Base-by-base conservation (phyloP, 2,329 filamentous ascomycete species). In the Ophidiomyces ophidiicola region DNA sequence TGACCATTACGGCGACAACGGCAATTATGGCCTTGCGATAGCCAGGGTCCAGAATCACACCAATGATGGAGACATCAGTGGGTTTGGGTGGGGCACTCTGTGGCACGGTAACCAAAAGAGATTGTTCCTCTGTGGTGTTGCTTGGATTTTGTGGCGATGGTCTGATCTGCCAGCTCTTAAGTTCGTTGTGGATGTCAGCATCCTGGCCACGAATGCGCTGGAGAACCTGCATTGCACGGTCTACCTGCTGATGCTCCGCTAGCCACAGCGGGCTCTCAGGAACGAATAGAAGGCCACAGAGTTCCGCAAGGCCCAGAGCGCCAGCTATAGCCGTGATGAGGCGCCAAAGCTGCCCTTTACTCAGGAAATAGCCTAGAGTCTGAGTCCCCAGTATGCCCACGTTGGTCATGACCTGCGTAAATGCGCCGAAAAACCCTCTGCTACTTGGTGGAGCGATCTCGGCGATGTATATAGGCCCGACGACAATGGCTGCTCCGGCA, bases 391-490 rank as follows among this genome's bases (percentile, higher is more conserved):
- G 63, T 38, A 98, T 94, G 41, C 90, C 90, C 17, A 87, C 66
- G 53, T 96, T 96, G 66, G 87, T 87, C 61, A 86, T 87, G 53
- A 96, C 78, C 57, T 98, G 88, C 0, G 90, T 96, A 61, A 92
- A 65, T 24, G 70, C 68, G 7, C 76, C 76, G 50, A 94, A 96
- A 46, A 93, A 76, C 4, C 86, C 87, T 39, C 78, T 75, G 48
- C 80, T 73, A 11, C 69, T 64, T 0, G 76, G 76, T 3, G 88
- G 90, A 0, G 87, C 80, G 18, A 94, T 74, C 60, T 98, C 90
- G 32, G 85, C 87, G 50, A 98, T 85, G 66, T 93, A 98, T 14
- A 98, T 74, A 0, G 90, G 90, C 2, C 92, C 86, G 24, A 94
- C 83, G 14, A 98, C 90, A 2, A 90, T 88, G 1, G 86, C 76